Evolutionary conservation across 2,329 filamentous ascomycete species (phyloP).

Genomic region (Triangularia setosa): DNA sequence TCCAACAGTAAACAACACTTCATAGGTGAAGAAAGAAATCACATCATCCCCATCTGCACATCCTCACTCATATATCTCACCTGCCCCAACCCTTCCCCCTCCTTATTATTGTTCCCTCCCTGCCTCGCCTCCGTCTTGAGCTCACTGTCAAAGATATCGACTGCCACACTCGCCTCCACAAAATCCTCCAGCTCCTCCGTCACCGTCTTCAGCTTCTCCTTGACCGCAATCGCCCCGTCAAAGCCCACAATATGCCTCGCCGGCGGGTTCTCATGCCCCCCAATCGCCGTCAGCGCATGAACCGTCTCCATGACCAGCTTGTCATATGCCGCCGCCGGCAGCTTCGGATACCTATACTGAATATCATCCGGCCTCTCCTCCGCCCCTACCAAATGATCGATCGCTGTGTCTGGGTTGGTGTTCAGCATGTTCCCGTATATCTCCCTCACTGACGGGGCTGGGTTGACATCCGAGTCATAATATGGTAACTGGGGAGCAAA

Average conservation of each 20-base stretch:
- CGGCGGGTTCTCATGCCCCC: conserved; percentile 92
- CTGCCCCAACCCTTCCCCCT: not conserved
- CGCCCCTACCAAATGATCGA: conserved; percentile 31
- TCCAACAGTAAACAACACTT: no score
- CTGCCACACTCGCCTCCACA: conserved; percentile 80
- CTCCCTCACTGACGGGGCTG: conserved; percentile 76
- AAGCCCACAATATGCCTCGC: conserved; percentile 89
- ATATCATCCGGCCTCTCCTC: conserved; percentile 38
- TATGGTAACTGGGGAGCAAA: conserved; percentile 72
- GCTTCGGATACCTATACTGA: conserved; percentile 67
- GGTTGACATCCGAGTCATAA: conserved; percentile 63
- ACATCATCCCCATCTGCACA: not conserved
- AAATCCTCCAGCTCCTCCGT: conserved; percentile 97
- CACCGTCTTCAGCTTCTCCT: conserved; percentile 93
- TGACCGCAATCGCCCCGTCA: conserved; percentile 82
- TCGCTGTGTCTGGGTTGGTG: conserved; percentile 62
- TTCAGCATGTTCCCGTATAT: conserved; percentile 80
- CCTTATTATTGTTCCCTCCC: conserved; percentile 18
- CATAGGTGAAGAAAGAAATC: not conserved
- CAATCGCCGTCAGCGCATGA: conserved; percentile 85
- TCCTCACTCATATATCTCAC: not conserved
- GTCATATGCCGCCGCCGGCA: conserved; percentile 66
- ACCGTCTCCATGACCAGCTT: conserved; percentile 83
- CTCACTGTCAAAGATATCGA: conserved; percentile 67
- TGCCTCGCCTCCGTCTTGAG: conserved; percentile 49